Evolutionary conservation across 2,329 filamentous ascomycete genomes (phyloP), one percentile per base, ranked within the genome.

Genomic region (Phaeosphaeria sp.): DNA sequence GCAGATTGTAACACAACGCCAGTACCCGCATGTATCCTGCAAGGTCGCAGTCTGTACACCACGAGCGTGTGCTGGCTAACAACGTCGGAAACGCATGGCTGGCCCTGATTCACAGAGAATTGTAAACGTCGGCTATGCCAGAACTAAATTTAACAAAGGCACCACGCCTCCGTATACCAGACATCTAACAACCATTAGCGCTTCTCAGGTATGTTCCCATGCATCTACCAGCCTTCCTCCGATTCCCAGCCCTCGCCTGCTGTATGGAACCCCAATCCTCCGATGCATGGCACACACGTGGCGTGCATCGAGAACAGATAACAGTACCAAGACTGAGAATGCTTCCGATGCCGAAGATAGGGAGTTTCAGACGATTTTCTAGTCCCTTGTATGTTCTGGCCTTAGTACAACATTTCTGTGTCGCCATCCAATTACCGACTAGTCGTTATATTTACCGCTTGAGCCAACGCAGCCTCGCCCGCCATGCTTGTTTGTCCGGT

Each of bases 111-210:
- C n/a, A 43, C 4, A 3, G 20, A 47, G 23, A 48, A 22, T 44
- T 54, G 49, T 59, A 43, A 57, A 65, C 50, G 52, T 60, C 60
- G 63, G 50, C 51, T 36, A 39, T 51, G 33, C 44, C 50, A 25
- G 51, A 46, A 49, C 50, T 59, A 48, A 39, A 23, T 55, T 27
- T 25, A 55, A 44, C 22, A 22, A 50, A 46, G 41, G 39, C 43
- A 54, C 47, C 50, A 36, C 50, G 23, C 39, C 42, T 25, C 21
- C 15, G 20, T 50, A 15, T 25, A 18, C 17, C 22, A 33, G 10
- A 46, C 10, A 18, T 57, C 36, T 18, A 27, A 36, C 21, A 10
- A 15, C 50, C 15, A 4, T 23, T 46, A 54, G 33, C 43, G 36
- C 27, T 46, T 33, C 17, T 20, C 15, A 52, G 33, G 52, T 59